Conservation (phyloP, 306 rosid genomes). For the Glycine tomentella region DNA sequence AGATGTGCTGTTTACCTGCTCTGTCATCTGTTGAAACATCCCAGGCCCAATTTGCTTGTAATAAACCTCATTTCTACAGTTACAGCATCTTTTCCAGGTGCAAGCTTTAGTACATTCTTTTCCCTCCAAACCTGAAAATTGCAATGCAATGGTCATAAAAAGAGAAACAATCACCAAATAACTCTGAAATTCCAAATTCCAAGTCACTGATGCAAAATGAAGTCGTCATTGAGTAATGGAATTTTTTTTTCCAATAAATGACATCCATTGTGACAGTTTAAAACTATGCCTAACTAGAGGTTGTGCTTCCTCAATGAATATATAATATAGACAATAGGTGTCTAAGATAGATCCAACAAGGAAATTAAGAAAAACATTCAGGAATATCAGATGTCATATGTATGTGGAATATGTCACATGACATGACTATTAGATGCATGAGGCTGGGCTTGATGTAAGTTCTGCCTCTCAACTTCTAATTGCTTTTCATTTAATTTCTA, state of each 20-base stretch:
- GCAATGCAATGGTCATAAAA: conserved; percentile 35
- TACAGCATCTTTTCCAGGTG: conserved; percentile 96
- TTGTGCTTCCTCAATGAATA: conserved; percentile 11
- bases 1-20: conserved; percentile 65
- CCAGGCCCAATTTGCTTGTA: conserved; percentile 99
- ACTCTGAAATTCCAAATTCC: conserved; percentile 12
- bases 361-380: conserved; percentile 2
- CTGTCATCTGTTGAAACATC: conserved; percentile 99
- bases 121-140: conserved; percentile 92
- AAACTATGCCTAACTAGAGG: conserved; percentile 1
- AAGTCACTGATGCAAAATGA: background rate
- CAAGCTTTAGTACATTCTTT: conserved; percentile 83
- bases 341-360: background rate
- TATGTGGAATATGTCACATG: conserved; percentile 2
- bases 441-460: background rate
- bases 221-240: background rate
- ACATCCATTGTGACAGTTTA: conserved; percentile 8
- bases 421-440: background rate
- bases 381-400: conserved; percentile 23
- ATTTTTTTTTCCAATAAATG: background rate
- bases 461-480: conserved; percentile 13
- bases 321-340: background rate
- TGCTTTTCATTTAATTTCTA: conserved; percentile 5
- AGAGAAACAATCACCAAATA: conserved; percentile 22
- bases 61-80: conserved; percentile 95